Percentiles rank a stretch among this genome's conserved stretches.
Evolutionary conservation across 129 eudicot genomes (phyloP).

Genomic region (Scalesia atractyloides): DNA sequence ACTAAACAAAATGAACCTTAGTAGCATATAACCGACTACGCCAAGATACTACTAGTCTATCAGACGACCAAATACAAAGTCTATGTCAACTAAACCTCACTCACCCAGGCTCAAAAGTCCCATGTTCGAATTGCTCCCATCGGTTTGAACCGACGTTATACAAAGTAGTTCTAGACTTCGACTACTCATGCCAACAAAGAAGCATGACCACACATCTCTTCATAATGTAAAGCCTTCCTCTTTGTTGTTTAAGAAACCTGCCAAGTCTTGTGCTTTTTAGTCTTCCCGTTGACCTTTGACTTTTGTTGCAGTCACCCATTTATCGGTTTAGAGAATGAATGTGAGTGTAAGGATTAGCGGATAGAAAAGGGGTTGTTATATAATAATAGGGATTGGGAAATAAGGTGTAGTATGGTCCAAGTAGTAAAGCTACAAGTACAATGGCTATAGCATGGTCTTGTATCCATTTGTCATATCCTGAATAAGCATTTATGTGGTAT

Average conservation of each 20-base stretch:
- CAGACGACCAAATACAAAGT: neutral
- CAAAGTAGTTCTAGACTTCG: slow-evolving; percentile 9
- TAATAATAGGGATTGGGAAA: neutral
- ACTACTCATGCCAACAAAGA: slow-evolving; percentile 50
- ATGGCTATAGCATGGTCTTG: slow-evolving; percentile 12
- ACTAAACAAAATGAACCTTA: slow-evolving; percentile 1
- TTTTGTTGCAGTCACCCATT: slow-evolving; percentile 27
- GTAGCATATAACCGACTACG: neutral
- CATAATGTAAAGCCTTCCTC: slow-evolving; percentile 50
- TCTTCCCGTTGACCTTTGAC: slow-evolving; percentile 39
- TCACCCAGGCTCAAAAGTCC: neutral
- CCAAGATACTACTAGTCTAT: neutral
- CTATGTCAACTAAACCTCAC: neutral
- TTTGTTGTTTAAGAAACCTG: slow-evolving; percentile 42
- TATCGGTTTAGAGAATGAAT: slow-evolving; percentile 2
- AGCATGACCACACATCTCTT: slow-evolving; percentile 54
- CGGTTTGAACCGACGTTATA: neutral
- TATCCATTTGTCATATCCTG: slow-evolving; percentile 23
- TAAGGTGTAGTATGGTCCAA: slow-evolving; percentile 23
- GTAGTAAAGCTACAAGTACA: slow-evolving; percentile 26
- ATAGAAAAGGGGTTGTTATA: slow-evolving; percentile 18
- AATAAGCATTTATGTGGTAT: slow-evolving; percentile 31
- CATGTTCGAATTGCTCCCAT: neutral
- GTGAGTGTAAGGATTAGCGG: neutral
- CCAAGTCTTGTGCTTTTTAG: slow-evolving; percentile 44